A percentile compares a stretch with the other conserved stretches of the same genome.
These are phyloP conservation scores for Podaxis pistillaris DNA, from an alignment of 768 basidiomycete genomes.

Conservation along the genomic window DNA sequence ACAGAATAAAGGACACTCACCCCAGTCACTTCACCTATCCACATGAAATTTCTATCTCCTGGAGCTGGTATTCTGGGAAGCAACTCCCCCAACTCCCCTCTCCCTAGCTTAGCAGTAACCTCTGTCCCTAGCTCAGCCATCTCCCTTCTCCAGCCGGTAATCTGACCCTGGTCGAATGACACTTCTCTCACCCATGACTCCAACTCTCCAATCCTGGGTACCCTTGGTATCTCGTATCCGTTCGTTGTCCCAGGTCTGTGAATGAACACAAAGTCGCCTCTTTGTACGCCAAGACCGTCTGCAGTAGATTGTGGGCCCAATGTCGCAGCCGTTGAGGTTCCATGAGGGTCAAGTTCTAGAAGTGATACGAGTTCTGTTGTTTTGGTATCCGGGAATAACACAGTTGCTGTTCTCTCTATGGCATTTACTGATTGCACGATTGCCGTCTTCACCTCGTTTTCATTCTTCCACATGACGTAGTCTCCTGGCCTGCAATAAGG, in stretches of 20 bases:
- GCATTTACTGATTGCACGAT: slow-evolving; percentile 81
- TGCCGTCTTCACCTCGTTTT: slow-evolving; percentile 62
- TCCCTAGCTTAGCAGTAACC: slow-evolving; percentile 48
- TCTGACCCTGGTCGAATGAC: slow-evolving; percentile 48
- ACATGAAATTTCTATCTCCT: slow-evolving; percentile 48
- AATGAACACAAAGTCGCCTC: slow-evolving; percentile 84
- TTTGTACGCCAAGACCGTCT: slow-evolving; percentile 75
- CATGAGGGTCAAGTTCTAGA: slow-evolving; percentile 88
- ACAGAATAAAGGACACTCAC: slow-evolving; percentile 35
- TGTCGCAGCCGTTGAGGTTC: slow-evolving; percentile 51
- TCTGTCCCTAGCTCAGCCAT: slow-evolving; percentile 63
- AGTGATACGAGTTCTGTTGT: slow-evolving; percentile 69
- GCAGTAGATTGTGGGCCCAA: slow-evolving; percentile 36
- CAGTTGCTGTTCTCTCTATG: slow-evolving; percentile 63
- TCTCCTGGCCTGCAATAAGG: slow-evolving; percentile 76
- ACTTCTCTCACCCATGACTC: slow-evolving; percentile 76
- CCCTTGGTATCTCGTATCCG: slow-evolving; percentile 62
- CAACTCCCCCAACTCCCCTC: slow-evolving; percentile 36
- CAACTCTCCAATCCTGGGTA: slow-evolving; percentile 84
- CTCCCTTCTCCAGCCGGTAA: slow-evolving; percentile 70
- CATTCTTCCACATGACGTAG: slow-evolving; percentile 80
- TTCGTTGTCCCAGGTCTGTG: slow-evolving; percentile 71
- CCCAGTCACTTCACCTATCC: slow-evolving; percentile 87
- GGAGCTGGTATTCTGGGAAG: slow-evolving; percentile 40
- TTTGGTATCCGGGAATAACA: slow-evolving; percentile 56